Evolutionary conservation across 176 grass and related monocot species (phyloP).

Genomic region (Oryza glaberrima): DNA sequence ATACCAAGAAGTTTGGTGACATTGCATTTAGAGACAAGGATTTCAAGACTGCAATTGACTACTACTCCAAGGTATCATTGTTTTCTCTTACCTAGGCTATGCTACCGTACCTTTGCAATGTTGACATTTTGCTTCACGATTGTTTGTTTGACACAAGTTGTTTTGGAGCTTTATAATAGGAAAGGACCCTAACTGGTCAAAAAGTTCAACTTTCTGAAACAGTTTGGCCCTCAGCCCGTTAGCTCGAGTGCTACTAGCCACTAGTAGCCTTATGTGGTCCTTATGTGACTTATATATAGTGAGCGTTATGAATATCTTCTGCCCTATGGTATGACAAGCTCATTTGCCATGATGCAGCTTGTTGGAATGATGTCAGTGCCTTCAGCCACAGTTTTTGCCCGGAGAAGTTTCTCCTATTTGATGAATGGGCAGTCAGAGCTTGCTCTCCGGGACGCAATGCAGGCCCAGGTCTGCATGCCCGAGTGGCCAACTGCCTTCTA

Average conservation of each 20-base stretch:
- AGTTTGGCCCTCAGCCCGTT: neutral
- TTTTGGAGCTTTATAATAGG: neutral
- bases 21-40: slow-evolving; percentile 99
- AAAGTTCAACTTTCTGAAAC: neutral
- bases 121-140: neutral
- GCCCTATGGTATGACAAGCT: slow-evolving; percentile 17
- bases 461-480: slow-evolving; percentile 97
- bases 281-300: neutral
- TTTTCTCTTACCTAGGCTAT: slow-evolving; percentile 7
- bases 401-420: slow-evolving; percentile 86
- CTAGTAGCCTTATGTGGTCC: slow-evolving; percentile 5
- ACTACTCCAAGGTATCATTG: slow-evolving; percentile 90
- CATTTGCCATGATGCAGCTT: slow-evolving; percentile 56
- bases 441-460: slow-evolving; percentile 96
- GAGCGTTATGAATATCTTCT: neutral
- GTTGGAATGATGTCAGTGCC: slow-evolving; percentile 86
- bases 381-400: slow-evolving; percentile 89
- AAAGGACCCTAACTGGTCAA: slow-evolving; percentile 8
- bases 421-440: slow-evolving; percentile 97
- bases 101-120: neutral
- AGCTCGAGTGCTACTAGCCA: slow-evolving; percentile 6
- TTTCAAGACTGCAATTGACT: slow-evolving; percentile 97
- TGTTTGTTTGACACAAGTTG: neutral
- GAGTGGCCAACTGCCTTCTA: slow-evolving; percentile 99
- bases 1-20: slow-evolving; percentile 99